Evolutionary conservation across 2,329 filamentous ascomycete species (phyloP).

Genomic region (Dactylellina haptotyla): DNA sequence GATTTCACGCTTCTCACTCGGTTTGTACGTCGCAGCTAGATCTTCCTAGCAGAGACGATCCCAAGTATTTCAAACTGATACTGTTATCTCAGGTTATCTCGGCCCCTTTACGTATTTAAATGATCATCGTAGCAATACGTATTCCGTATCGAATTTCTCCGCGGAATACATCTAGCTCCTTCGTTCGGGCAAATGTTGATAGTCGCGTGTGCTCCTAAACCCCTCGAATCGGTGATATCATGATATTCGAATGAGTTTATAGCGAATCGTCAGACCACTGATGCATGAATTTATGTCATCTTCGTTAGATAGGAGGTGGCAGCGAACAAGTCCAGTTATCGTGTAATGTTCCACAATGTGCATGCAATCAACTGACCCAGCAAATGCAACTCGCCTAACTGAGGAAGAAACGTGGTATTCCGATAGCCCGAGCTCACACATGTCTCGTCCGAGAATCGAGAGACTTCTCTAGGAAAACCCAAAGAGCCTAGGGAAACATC

Average conservation of each 20-base stretch:
- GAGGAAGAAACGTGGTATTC: conserved; percentile 25
- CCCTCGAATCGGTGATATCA: neutral
- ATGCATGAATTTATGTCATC: conserved; percentile 31
- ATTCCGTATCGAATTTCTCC: no score
- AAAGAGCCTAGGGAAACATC: neutral
- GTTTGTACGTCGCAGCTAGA: no score
- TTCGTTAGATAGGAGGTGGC: neutral
- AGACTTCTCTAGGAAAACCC: no score
- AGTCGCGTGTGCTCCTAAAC: neutral
- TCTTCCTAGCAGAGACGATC: no score
- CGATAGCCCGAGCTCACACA: conserved; percentile 29
- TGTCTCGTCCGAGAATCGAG: neutral
- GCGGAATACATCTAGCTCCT: neutral
- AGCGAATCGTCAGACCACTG: conserved; percentile 11
- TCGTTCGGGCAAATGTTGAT: no score
- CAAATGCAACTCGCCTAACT: conserved; percentile 41
- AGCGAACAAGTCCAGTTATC: conserved; percentile 1
- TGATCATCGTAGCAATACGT: no score
- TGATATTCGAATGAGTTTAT: neutral
- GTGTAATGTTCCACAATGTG: conserved; percentile 8
- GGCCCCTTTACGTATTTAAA: no score
- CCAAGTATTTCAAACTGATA: no score
- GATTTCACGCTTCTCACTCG: no score
- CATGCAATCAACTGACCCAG: conserved; percentile 18
- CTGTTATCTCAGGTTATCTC: no score